phyloP scores from a whole-genome alignment of 2,329 filamentous ascomycete species.

The Pseudogymnoascus sp. region DNA sequence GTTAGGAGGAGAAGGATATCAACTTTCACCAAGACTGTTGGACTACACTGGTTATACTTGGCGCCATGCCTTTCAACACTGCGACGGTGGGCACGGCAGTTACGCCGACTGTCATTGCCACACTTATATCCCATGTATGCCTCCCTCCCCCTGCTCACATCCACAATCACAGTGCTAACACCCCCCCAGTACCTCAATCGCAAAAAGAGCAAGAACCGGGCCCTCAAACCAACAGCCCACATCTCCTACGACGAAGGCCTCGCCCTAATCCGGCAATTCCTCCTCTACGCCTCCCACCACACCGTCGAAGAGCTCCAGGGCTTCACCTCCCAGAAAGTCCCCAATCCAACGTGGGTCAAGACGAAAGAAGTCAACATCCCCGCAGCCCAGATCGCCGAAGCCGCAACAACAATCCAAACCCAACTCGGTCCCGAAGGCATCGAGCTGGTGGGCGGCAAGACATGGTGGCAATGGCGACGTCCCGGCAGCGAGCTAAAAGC shows the following conservation, averaged over 20 bases:
- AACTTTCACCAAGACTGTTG: neutral
- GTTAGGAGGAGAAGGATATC: neutral
- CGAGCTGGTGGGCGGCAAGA: constrained; percentile 65
- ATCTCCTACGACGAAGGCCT: constrained; percentile 93
- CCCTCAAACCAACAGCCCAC: constrained; percentile 76
- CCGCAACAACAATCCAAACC: constrained; percentile 57
- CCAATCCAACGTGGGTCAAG: constrained; percentile 79
- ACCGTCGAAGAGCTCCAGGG: constrained; percentile 88
- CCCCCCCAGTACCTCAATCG: constrained; percentile 68
- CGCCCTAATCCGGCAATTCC: constrained; percentile 76
- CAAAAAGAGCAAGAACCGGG: constrained; percentile 44
- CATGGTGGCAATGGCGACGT: constrained; percentile 86
- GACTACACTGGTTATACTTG: neutral
- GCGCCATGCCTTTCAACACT: constrained; percentile 53
- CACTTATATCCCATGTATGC: constrained; percentile 76
- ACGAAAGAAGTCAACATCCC: constrained; percentile 61
- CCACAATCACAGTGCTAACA: constrained; percentile 5
- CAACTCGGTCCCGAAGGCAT: constrained; percentile 75
- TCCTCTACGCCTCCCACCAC: constrained; percentile 76
- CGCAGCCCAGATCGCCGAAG: constrained; percentile 50
- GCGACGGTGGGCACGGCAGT: constrained; percentile 74
- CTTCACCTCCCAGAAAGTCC: constrained; percentile 88
- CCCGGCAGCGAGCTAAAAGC: constrained; percentile 59
- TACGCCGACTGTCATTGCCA: constrained; percentile 79
- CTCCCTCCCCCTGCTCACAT: neutral